These are phyloP conservation scores for Backusella liffmaniae DNA, from an alignment of 192 early-diverging fungal species.

Conservation along the genomic window DNA sequence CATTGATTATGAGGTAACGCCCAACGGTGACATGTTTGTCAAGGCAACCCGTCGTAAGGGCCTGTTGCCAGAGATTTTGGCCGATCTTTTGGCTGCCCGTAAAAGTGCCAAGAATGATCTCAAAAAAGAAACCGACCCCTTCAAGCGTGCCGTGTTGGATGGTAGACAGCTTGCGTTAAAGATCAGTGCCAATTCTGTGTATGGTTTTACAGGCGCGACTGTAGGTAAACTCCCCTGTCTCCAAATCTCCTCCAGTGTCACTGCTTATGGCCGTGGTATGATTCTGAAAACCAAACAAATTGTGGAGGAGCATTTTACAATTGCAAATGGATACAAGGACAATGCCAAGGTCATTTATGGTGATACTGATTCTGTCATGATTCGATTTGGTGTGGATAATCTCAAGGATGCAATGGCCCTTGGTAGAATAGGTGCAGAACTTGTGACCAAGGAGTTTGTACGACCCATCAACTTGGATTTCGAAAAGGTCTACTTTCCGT, in stretches of 20 bases:
- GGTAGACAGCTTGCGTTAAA: constrained; percentile 92
- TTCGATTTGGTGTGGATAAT: constrained; percentile 86
- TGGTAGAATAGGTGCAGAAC: constrained; percentile 80
- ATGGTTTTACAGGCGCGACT: constrained; percentile 95
- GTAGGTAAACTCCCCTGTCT: constrained; percentile 90
- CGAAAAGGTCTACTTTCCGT: constrained; percentile 99
- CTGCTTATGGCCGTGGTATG: constrained; percentile 95
- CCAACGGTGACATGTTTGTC: constrained; percentile 91
- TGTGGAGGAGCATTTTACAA: constrained; percentile 80
- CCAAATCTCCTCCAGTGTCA: constrained; percentile 91
- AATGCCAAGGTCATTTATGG: constrained; percentile 96
- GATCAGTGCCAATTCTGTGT: constrained; percentile 96
- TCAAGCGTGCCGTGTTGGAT: constrained; percentile 91
- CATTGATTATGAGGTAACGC: constrained; percentile 86
- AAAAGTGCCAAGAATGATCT: constrained; percentile 92
- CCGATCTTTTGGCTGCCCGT: constrained; percentile 86
- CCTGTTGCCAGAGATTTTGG: constrained; percentile 84
- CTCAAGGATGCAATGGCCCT: constrained; percentile 86
- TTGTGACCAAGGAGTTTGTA: constrained; percentile 84
- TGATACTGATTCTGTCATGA: constrained; percentile 99
- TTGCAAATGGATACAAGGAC: constrained; percentile 84
- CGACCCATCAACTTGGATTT: constrained; percentile 98
- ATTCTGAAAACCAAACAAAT: constrained; percentile 85
- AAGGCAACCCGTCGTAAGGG: constrained; percentile 73
- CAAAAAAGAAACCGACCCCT: constrained; percentile 96